These are phyloP conservation scores for Diplodia scrobiculata DNA, from an alignment of 2,329 filamentous ascomycete genomes.

Conservation along the genomic window DNA sequence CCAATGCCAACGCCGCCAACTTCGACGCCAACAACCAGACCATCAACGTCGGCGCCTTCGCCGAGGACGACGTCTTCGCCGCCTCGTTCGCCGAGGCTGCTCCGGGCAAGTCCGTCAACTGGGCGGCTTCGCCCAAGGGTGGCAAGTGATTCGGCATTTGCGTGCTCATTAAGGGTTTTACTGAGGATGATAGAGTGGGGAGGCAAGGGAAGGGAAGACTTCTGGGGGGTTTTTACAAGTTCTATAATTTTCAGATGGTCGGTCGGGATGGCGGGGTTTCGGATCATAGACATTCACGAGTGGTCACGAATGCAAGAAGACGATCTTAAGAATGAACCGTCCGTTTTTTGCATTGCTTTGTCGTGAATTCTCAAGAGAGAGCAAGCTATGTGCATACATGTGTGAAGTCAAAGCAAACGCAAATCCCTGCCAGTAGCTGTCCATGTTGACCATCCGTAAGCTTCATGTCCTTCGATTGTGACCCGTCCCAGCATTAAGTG, in stretches of 20 bases:
- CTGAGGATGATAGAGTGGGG: no score
- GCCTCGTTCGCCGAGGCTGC: no score
- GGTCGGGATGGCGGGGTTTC: no score
- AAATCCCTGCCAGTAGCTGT: not conserved
- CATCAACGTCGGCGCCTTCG: not conserved
- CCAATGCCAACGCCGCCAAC: not conserved
- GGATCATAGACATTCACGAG: not conserved
- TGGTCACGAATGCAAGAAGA: not conserved
- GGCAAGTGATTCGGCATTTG: no score
- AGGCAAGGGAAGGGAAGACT: no score
- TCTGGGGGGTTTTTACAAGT: no score
- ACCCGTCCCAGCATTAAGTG: not conserved
- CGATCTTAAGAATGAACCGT: not conserved
- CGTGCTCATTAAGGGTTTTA: no score
- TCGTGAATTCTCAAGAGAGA: not conserved
- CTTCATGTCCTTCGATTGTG: not conserved
- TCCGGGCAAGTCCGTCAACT: no score
- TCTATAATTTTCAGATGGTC: no score
- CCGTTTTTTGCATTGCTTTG: not conserved
- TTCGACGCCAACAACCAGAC: not conserved
- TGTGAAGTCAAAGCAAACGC: not conserved
- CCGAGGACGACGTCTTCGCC: not conserved
- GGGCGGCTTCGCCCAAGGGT: no score
- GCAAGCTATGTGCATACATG: not conserved
- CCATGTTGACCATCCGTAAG: not conserved